Evolutionary conservation across 2,329 filamentous ascomycete species (phyloP), one percentile per base, ranked within the genome.

Genomic region (Colletotrichum liriopes): DNA sequence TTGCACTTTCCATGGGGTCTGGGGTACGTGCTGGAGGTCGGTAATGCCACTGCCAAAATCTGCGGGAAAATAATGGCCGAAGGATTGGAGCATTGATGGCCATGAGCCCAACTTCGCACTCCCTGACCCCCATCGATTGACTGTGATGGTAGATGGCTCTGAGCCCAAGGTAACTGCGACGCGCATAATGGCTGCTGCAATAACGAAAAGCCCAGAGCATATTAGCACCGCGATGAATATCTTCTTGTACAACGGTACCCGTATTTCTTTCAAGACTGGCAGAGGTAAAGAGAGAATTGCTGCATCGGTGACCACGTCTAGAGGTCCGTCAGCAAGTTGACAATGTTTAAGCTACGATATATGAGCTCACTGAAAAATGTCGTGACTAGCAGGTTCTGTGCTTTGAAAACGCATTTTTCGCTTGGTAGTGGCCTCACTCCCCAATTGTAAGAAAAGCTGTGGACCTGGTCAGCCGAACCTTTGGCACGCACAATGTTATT

Each of bases 381-480:
- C 6, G 72, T 74, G n/a, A 77, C 75, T 3, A 77, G 23, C 51
- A 77, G 74, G 66, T 77, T 76, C 32, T 77, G 75, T 29, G 66
- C 45, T 37, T 73, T 77, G 47, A 76, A 73, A 1, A 75, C 76
- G 56, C 75, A 76, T 43, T 75, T 75, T 11, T 64, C 73, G 11
- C 62, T 60, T 1, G 67, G 67, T 5, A 66, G 47, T 8, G 67
- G 67, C 7, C 62, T 54, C n/a, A 71, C 47, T 6, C 55, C 67
- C 67, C 67, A 71, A 29, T 71, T 71, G 11, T 71, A 55, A 6
- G 52, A 63, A 35, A 55, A 71, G 0, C 67, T 71, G 5, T 16
- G 5, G 0, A 14, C 2, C 9, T 5, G 37, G 12, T 51, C 12
- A 45, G 49, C 2, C 4, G 0, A 18, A 26, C 18, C 0, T 0